Base-by-base conservation (phyloP, 495 filamentous ascomycete species). In the Viridothelium virens region DNA sequence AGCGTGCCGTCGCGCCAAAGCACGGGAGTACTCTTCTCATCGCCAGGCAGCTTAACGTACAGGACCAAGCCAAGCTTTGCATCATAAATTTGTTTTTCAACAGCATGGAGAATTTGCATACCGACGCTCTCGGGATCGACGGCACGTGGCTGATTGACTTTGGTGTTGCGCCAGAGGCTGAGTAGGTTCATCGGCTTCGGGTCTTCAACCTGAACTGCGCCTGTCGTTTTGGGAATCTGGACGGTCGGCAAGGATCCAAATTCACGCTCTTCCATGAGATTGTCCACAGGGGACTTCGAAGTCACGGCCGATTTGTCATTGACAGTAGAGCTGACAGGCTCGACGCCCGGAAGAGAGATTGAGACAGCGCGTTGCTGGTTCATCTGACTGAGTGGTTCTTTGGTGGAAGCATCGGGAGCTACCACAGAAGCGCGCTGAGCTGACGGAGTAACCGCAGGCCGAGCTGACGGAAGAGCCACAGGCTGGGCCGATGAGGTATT, bases 261-360 rank as follows among this genome's bases (percentile, higher is more conserved):
- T 63, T 76, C 74, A n/a, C 72, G 70, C 36, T 78, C 77, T 38
- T 79, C 74, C 48, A 78, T 66, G 34, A 79, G 64, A 61, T 69
- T 56, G 16, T 75, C 76, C 44, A 73, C 75, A 10, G 68, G 69
- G 25, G 66, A 61, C 63, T 74, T 74, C 16, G 76, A 74, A 3
- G 63, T 65, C 7, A 72, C 65, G 33, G 74, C 74, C 12, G 48
- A 61, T 64, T 69, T 72, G 59, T 74, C 74, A 44, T 74, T 71
- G 39, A 65, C 70, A 38, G 41, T 63, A 70, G 73, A 59, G 65
- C 63, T 63, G 25, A 7, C 63, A 9, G 33, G 2, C 16, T 10
- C 36, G 3, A 41, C n/a, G 48, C 63, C 66, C 10, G 75, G 76
- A 36, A 78, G 63, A 4, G 73, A 77, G 4, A 78, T 74, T 2